Percentiles rank a stretch among this genome's conserved stretches.
Conservation (phyloP, 345 rosid genomes). For the Nasturtium officinale region DNA sequence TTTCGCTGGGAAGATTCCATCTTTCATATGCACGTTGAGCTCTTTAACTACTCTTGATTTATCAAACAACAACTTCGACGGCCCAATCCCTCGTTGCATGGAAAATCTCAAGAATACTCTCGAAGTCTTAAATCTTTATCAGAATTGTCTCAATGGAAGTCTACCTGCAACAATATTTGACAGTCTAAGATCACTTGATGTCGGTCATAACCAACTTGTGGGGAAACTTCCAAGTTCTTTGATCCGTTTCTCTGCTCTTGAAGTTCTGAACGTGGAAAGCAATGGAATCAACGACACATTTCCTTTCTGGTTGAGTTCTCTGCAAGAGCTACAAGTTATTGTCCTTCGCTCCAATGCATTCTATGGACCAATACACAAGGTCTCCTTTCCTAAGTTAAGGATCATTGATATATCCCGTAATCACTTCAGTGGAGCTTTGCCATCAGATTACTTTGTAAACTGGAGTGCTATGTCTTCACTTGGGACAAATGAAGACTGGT, state of each 20-base stretch:
- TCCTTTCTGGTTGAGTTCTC: not conserved
- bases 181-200: constrained; percentile 24
- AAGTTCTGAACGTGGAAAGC: not conserved
- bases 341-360: not conserved
- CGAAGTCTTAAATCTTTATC: not conserved
- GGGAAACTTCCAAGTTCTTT: constrained; percentile 27
- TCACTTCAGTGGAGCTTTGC: not conserved
- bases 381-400: not conserved
- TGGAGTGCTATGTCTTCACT: no score
- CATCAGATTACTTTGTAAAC: no score
- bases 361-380: not conserved
- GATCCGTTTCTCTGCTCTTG: not conserved
- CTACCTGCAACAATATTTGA: not conserved
- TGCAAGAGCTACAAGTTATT: not conserved
- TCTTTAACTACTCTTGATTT: not conserved
- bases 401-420: not conserved
- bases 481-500: no score
- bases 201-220: constrained; percentile 23
- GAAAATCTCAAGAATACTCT: not conserved
- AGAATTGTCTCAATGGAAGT: not conserved
- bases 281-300: not conserved
- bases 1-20: not conserved
- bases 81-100: not conserved
- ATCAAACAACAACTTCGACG: not conserved
- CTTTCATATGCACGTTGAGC: not conserved